Percentiles rank a stretch among this genome's conserved stretches.
Conservation (phyloP, 2,329 filamentous ascomycete genomes). For the Microdochium nivale region DNA sequence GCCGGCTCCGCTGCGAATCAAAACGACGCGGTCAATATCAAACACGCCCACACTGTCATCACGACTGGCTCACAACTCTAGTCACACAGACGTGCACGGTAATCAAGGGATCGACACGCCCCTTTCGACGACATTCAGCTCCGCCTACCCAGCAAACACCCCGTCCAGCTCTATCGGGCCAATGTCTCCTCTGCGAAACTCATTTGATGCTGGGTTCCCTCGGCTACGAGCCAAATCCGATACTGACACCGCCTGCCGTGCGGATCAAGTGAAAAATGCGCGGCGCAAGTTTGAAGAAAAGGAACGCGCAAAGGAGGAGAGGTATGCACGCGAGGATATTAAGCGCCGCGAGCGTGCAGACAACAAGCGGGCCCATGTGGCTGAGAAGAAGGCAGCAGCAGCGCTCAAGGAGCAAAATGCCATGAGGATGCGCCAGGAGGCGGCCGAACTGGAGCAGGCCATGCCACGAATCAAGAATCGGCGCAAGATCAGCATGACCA, state of each 20-base stretch:
- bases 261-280: conserved; percentile 50
- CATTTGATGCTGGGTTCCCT: conserved; percentile 46
- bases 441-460: conserved; percentile 20
- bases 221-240: conserved; percentile 54
- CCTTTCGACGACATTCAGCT: conserved; percentile 14
- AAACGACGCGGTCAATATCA: conserved; percentile 22
- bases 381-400: conserved; percentile 34
- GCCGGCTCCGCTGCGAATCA: conserved; percentile 25
- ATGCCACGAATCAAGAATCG: conserved; percentile 18
- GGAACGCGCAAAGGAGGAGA: conserved; percentile 53
- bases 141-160: conserved; percentile 15
- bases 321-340: conserved; percentile 50
- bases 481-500: conserved; percentile 19
- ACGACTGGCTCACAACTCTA: conserved; percentile 33
- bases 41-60: conserved; percentile 21
- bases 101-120: conserved; percentile 28
- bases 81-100: conserved; percentile 38
- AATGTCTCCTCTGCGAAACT: conserved; percentile 47
- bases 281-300: conserved; percentile 56
- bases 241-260: conserved; percentile 42
- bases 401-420: conserved; percentile 37
- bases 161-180: conserved; percentile 27
- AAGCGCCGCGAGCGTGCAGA: conserved; percentile 50
- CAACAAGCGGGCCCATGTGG: conserved; percentile 43
- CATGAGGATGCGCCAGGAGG: conserved; percentile 28